Percentiles rank a stretch among this genome's conserved stretches.
phyloP scores from a whole-genome alignment of 768 basidiomycete genomes.

The Leccinellum rugosiceps region DNA sequence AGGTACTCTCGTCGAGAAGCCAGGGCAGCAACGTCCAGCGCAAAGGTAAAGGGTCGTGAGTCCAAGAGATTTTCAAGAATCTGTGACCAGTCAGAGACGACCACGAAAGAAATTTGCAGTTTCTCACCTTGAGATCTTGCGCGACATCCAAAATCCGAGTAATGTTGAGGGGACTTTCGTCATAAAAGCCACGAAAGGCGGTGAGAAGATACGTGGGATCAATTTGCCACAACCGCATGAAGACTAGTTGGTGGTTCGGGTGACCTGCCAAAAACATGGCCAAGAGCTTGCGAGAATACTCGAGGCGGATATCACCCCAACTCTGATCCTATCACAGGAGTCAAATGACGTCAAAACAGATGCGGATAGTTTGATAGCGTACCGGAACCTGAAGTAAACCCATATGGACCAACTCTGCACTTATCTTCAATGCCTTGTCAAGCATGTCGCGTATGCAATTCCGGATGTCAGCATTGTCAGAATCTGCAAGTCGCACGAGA shows the following conservation, averaged over 20 bases:
- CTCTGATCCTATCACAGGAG: constrained; percentile 53
- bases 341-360: not conserved
- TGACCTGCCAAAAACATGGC: constrained; percentile 90
- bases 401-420: constrained; percentile 92
- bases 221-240: constrained; percentile 94
- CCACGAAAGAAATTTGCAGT: not conserved
- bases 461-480: constrained; percentile 67
- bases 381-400: constrained; percentile 89
- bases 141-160: constrained; percentile 93
- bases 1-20: constrained; percentile 92
- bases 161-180: constrained; percentile 89
- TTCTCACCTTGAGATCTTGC: constrained; percentile 83
- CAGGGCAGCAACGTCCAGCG: constrained; percentile 90
- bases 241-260: constrained; percentile 94
- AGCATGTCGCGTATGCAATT: constrained; percentile 85
- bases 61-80: constrained; percentile 92
- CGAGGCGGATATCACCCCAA: constrained; percentile 86
- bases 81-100: constrained; percentile 35
- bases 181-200: constrained; percentile 89
- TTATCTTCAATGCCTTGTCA: constrained; percentile 90
- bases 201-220: constrained; percentile 81
- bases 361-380: constrained; percentile 41
- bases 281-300: constrained; percentile 81
- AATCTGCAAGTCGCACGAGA: constrained; percentile 74
- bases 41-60: constrained; percentile 83